Evolutionary conservation across 108 stramenopile species (phyloP), one percentile per base, ranked within the genome.

Genomic region (Pseudonitzschia pungens): DNA sequence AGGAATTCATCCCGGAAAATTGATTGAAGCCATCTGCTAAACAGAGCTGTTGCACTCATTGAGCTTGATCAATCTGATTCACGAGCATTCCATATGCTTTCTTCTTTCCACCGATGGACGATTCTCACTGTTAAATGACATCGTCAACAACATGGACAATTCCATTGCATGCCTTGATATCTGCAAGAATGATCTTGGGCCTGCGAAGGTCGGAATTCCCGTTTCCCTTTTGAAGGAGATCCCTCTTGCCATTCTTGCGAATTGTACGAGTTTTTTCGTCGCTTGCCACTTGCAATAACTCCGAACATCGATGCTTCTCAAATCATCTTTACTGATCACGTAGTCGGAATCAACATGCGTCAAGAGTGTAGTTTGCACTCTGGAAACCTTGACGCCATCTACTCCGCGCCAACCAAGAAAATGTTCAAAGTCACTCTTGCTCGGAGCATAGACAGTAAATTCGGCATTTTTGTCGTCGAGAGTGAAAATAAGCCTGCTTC

Each of bases 381-480:
- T 48, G n/a, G 6, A 12, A 14, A 71, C 8, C 8, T 22, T 28
- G n/a, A 15, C 40, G 42, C 48, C 66, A 54, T 54, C 53, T 14
- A 24, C 6, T 54, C 53, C 53, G 6, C 36, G 36, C n/a, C 24
- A 24, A 0, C 15, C 24, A 14, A n/a, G 53, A 27, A 48, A 43
- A 18, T 11, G 8, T n/a, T 24, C 79, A 68, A 87, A 87, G 21
- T 82, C 87, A 7, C 52, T 74, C 65, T 87, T 74, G 41, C 73
- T 83, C 14, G 87, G 87, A 27, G 84, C 87, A 68, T 73, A 78
- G 45, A 73, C 53, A 20, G 78, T 78, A 28, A 65, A 72, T 16
- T 26, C 50, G 12, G 50, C 56, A 27, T 71, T 11, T 21, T 29
- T 68, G 24, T 54, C 53, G 24, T 54, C 53, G 7, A 54, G 24